Conservation (phyloP, 306 rosid species). For the Mimosa bimucronata region DNA sequence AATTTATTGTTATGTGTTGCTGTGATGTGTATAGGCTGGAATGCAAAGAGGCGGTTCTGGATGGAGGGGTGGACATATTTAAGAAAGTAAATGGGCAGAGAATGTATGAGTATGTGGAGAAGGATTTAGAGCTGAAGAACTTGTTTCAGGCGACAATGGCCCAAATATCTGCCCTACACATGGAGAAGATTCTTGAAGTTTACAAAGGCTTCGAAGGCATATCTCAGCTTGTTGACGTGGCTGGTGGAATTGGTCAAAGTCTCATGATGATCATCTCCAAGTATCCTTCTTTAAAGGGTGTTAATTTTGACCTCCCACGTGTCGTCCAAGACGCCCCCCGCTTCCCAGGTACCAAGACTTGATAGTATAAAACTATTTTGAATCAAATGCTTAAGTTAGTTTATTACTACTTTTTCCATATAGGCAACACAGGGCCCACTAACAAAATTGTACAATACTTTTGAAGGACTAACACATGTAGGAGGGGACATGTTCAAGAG, state of each 20-base stretch:
- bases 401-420: no score
- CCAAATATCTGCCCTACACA: background rate
- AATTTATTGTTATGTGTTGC: no score
- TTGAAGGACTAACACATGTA: conserved; percentile 1
- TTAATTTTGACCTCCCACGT: background rate
- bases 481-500: conserved; percentile 14
- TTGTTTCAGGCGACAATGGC: conserved; percentile 2
- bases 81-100: background rate
- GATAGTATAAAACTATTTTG: no score
- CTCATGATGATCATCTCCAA: conserved; percentile 37
- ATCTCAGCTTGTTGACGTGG: conserved; percentile 47
- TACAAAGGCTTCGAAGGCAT: conserved; percentile 18
- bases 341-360: background rate
- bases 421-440: background rate
- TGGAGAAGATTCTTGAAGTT: conserved; percentile 30
- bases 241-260: conserved; percentile 44
- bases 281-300: background rate
- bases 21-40: background rate
- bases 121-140: background rate
- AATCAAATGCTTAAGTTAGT: no score
- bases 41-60: background rate
- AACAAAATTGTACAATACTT: background rate
- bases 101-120: background rate
- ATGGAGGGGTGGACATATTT: background rate
- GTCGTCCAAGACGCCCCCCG: background rate